Conservation (phyloP, 257 asterid genomes). For the Nicotiana benthamiana region DNA sequence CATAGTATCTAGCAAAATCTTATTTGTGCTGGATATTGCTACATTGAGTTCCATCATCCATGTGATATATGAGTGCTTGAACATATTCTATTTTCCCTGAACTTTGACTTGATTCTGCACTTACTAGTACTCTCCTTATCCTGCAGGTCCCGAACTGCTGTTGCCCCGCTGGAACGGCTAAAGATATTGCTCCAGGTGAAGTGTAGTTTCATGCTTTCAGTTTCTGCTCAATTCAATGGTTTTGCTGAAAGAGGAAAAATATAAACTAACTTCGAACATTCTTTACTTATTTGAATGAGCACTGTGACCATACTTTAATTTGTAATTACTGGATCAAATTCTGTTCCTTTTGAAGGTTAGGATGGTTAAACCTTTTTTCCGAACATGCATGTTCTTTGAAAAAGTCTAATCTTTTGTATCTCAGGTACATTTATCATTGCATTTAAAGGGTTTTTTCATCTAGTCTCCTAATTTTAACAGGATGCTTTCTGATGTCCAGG, state of each 20-base stretch:
- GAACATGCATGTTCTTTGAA: not conserved
- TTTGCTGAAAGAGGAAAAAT: not conserved
- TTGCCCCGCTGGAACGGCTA: constrained; percentile 96
- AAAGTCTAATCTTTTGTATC: not conserved
- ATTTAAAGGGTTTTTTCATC: not conserved
- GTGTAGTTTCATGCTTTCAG: not conserved
- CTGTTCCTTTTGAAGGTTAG: constrained; percentile 1
- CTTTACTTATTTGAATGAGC: not conserved
- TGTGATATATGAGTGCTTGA: not conserved
- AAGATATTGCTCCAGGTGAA: constrained; percentile 90
- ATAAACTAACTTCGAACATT: not conserved
- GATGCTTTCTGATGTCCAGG: constrained; percentile 37
- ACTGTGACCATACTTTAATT: not conserved
- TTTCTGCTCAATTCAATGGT: not conserved
- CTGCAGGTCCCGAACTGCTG: constrained; percentile 95
- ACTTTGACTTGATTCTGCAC: not conserved
- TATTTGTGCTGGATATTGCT: not conserved
- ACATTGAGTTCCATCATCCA: not conserved
- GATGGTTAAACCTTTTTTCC: not conserved
- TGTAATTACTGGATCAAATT: not conserved
- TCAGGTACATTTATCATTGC: not conserved
- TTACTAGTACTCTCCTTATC: not conserved
- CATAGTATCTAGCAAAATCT: not conserved
- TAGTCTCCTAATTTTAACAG: constrained; percentile 1
- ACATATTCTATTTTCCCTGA: not conserved